A percentile compares a stretch with the other conserved stretches of the same genome.
phyloP scores from a whole-genome alignment of 352 stramenopile species.

The Globisporangium uncinulatum region DNA sequence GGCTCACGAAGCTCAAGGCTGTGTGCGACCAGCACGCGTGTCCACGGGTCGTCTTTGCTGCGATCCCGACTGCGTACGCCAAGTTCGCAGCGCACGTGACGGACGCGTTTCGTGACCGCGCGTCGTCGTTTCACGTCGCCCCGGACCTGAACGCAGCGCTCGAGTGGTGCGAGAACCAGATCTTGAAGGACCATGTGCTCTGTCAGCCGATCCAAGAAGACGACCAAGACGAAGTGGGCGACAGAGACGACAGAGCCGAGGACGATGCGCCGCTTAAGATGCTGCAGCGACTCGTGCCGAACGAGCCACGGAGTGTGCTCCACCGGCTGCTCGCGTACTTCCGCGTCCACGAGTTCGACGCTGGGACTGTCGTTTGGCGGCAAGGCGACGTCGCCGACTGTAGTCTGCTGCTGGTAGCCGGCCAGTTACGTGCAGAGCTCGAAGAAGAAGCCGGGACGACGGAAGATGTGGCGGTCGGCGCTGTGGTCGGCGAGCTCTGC shows the following conservation, averaged over 20 bases:
- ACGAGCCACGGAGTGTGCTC: constrained; percentile 54
- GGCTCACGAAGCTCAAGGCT: constrained; percentile 76
- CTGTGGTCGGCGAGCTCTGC: constrained; percentile 73
- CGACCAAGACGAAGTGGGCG: neutral
- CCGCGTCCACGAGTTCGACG: constrained; percentile 48
- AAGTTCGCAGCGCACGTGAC: constrained; percentile 58
- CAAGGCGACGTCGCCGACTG: constrained; percentile 54
- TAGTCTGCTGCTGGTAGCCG: constrained; percentile 57
- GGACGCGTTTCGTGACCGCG: constrained; percentile 42
- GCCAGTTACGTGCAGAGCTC: constrained; percentile 56
- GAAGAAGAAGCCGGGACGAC: constrained; percentile 79
- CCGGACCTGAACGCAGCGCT: constrained; percentile 59
- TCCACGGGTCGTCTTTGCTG: constrained; percentile 57
- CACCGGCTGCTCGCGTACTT: constrained; percentile 75
- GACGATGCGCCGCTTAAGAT: constrained; percentile 24
- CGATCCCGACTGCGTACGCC: constrained; percentile 49
- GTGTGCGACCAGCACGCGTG: constrained; percentile 61
- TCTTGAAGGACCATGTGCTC: constrained; percentile 35
- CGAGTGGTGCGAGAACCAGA: constrained; percentile 67
- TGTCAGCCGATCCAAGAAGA: constrained; percentile 15
- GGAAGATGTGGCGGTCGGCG: constrained; percentile 60
- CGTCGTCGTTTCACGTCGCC: constrained; percentile 49
- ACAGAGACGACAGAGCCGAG: constrained; percentile 36
- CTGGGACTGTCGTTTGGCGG: constrained; percentile 59
- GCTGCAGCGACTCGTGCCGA: constrained; percentile 62